phyloP scores from a whole-genome alignment of 768 basidiomycete species.

The Mycena haematopus region DNA sequence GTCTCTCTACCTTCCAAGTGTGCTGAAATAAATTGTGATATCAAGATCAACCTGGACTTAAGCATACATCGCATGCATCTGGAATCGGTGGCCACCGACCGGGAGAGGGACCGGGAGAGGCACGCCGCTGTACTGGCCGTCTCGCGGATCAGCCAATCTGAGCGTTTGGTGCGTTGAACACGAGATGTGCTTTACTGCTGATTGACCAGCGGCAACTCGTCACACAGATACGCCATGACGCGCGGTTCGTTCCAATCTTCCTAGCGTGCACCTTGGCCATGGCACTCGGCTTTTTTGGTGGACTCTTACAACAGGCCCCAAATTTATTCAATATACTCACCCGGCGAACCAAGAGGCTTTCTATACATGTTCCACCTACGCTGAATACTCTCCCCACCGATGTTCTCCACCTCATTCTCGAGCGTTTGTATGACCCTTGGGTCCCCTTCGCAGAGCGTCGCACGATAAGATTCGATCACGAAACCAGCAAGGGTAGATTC shows the following conservation, averaged over 20 bases:
- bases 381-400: not conserved
- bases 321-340: too few relatives aligned
- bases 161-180: not conserved
- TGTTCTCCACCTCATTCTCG: conserved; percentile 1
- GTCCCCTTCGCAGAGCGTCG: not conserved
- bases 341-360: too few relatives aligned
- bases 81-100: not conserved
- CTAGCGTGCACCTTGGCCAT: too few relatives aligned
- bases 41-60: conserved; percentile 8
- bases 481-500: not conserved
- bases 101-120: not conserved
- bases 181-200: not conserved
- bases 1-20: not conserved
- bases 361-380: not conserved
- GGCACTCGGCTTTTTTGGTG: too few relatives aligned
- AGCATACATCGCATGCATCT: conserved; percentile 2
- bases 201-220: conserved; percentile 9
- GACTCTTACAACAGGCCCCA: too few relatives aligned
- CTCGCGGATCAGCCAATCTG: not conserved
- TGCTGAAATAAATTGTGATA: conserved; percentile 4
- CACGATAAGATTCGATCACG: not conserved
- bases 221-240: conserved; percentile 1
- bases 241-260: not conserved
- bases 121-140: not conserved
- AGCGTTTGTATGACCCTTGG: not conserved